A percentile compares a stretch with the other conserved stretches of the same genome.
Evolutionary conservation across 2,329 filamentous ascomycete species (phyloP).

Genomic region (Aspergillus pseudoglaucus): DNA sequence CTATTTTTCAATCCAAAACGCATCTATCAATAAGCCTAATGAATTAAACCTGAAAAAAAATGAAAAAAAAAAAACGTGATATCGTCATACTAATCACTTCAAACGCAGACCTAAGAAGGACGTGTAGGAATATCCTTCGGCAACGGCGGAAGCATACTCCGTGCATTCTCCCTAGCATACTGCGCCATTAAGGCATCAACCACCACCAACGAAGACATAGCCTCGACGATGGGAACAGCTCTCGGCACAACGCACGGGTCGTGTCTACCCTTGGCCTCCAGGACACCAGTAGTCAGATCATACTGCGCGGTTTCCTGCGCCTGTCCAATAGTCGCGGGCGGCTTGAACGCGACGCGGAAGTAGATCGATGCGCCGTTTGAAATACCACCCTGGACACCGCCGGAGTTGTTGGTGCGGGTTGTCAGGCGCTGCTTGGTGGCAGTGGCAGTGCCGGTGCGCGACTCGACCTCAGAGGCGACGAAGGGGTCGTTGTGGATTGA

Average conservation of each 20-base stretch:
- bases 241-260: slow-evolving; percentile 89
- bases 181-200: slow-evolving; percentile 85
- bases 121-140: slow-evolving; percentile 30
- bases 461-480: slow-evolving; percentile 45
- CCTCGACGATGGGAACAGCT: slow-evolving; percentile 66
- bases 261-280: slow-evolving; percentile 89
- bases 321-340: slow-evolving; percentile 85
- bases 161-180: slow-evolving; percentile 54
- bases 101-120: slow-evolving; percentile 16
- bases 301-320: slow-evolving; percentile 79
- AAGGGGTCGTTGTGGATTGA: slow-evolving; percentile 92
- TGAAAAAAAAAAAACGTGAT: too few relatives aligned
- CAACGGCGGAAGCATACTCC: slow-evolving; percentile 40
- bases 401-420: slow-evolving; percentile 91
- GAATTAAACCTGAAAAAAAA: neutral
- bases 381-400: slow-evolving; percentile 92
- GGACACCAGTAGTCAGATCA: slow-evolving; percentile 64
- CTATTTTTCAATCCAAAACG: too few relatives aligned
- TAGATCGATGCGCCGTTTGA: slow-evolving; percentile 89
- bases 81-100: neutral
- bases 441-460: slow-evolving; percentile 10
- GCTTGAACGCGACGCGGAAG: slow-evolving; percentile 93
- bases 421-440: slow-evolving; percentile 53
- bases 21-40: neutral
- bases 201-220: slow-evolving; percentile 80